A percentile compares a stretch with the other conserved stretches of the same genome.
These are phyloP conservation scores for Paramecium caudatum DNA, from an alignment of 73 alveolate genomes.

Conservation along the genomic window DNA sequence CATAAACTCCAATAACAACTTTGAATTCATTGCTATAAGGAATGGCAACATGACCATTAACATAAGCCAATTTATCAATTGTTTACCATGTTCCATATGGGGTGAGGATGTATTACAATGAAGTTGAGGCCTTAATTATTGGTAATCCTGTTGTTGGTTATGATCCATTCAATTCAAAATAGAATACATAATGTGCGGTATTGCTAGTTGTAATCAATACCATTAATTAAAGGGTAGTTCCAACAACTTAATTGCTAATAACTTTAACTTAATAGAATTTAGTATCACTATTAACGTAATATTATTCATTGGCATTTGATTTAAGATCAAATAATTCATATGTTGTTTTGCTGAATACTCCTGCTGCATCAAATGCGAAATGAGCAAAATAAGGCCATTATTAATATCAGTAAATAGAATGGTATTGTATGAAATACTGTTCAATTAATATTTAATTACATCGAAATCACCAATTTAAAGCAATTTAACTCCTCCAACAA, in stretches of 20 bases:
- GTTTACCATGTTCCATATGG: constrained; percentile 57
- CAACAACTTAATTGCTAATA: neutral
- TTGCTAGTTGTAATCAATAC: neutral
- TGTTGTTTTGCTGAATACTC: neutral
- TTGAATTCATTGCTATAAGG: constrained; percentile 3
- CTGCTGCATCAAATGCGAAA: neutral
- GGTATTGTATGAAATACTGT: neutral
- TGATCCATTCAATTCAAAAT: neutral
- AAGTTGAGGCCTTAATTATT: neutral
- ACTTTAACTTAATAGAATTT: constrained; percentile 6
- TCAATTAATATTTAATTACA: neutral
- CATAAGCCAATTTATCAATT: constrained; percentile 8
- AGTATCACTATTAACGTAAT: constrained; percentile 30
- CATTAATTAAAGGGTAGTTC: neutral
- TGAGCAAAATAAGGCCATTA: constrained; percentile 31
- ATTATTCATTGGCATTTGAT: constrained; percentile 3
- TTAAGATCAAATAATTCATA: neutral
- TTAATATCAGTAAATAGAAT: constrained; percentile 22
- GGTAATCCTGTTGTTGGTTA: constrained; percentile 49
- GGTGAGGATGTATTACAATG: constrained; percentile 3
- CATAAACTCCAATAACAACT: constrained; percentile 46
- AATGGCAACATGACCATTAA: constrained; percentile 52
- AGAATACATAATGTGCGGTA: constrained; percentile 26
- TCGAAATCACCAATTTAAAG: constrained; percentile 58
- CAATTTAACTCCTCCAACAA: neutral